Evolutionary conservation across 2,329 filamentous ascomycete genomes (phyloP).

Genomic region (Lachnellula occidentalis): DNA sequence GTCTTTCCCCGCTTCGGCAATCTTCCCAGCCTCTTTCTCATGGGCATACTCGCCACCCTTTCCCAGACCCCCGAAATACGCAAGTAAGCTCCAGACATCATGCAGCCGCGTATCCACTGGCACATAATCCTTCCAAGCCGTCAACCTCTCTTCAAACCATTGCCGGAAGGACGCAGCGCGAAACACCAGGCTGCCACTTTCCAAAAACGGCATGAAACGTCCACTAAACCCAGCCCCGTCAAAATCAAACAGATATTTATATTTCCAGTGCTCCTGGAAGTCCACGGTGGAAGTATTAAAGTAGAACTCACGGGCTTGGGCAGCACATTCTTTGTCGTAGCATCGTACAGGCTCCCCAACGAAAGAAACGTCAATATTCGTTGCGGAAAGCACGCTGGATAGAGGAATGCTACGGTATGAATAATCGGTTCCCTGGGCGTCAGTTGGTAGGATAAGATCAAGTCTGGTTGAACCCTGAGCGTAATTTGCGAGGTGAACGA

Average conservation of each 20-base stretch:
- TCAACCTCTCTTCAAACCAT: constrained; percentile 58
- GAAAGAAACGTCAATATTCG: constrained; percentile 34
- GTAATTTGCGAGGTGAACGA: constrained; percentile 47
- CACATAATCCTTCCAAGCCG: constrained; percentile 59
- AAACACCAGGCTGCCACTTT: constrained; percentile 47
- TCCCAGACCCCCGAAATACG: constrained; percentile 26
- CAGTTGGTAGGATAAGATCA: constrained; percentile 20
- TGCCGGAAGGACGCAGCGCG: constrained; percentile 57
- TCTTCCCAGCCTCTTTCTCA: constrained; percentile 39
- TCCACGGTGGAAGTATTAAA: constrained; percentile 17
- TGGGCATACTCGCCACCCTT: constrained; percentile 1
- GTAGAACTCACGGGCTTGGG: constrained; percentile 30
- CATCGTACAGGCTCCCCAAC: constrained; percentile 35
- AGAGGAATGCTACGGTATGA: constrained; percentile 37
- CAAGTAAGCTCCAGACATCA: constrained; percentile 20
- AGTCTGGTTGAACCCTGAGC: constrained; percentile 35
- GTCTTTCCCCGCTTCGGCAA: constrained; percentile 47
- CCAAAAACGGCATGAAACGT: constrained; percentile 46
- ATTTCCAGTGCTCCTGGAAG: constrained; percentile 35
- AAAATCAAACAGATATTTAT: constrained; percentile 54
- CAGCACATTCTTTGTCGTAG: constrained; percentile 30
- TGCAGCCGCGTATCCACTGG: constrained; percentile 47
- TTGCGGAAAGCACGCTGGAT: constrained; percentile 27
- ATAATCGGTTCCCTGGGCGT: constrained; percentile 33
- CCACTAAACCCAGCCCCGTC: constrained; percentile 50